A percentile compares a stretch with the other conserved stretches of the same genome.
These are phyloP conservation scores for Stemphylium lycopersici DNA, from an alignment of 2,329 filamentous ascomycete species.

Conservation along the genomic window DNA sequence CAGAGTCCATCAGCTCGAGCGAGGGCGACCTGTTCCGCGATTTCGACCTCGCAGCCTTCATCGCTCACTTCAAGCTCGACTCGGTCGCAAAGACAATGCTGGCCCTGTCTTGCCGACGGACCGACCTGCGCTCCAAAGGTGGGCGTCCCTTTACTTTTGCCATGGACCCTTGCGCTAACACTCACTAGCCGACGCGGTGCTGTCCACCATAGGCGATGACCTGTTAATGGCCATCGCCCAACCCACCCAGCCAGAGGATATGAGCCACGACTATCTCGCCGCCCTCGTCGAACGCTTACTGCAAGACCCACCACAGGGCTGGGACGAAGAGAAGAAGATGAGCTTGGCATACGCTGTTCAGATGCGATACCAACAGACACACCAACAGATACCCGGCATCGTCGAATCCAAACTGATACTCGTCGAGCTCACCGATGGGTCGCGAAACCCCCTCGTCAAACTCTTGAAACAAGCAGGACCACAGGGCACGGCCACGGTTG, in stretches of 20 bases:
- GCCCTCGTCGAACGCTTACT: constrained; percentile 85
- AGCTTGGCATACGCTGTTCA: constrained; percentile 69
- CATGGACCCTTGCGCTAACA: constrained; percentile 23
- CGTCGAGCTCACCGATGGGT: constrained; percentile 64
- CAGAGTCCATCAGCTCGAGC: constrained; percentile 87
- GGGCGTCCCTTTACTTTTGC: constrained; percentile 28
- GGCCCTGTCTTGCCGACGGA: constrained; percentile 83
- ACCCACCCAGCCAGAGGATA: constrained; percentile 66
- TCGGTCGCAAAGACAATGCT: constrained; percentile 85
- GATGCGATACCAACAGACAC: constrained; percentile 67
- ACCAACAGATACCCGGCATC: constrained; percentile 70
- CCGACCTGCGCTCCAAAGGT: constrained; percentile 91
- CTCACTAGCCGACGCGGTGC: constrained; percentile 79
- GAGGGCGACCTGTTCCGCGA: constrained; percentile 95
- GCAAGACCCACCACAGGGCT: constrained; percentile 83
- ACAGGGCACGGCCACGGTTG: constrained; percentile 76
- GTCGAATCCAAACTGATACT: constrained; percentile 74
- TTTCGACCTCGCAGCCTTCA: constrained; percentile 93
- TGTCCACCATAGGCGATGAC: constrained; percentile 77
- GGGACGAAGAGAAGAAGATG: constrained; percentile 75
- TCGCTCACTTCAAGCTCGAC: constrained; percentile 95
- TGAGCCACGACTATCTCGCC: constrained; percentile 74
- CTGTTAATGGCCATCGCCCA: constrained; percentile 79
- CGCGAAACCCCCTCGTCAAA: constrained; percentile 67
- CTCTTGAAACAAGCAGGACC: constrained; percentile 76